Conservation (phyloP, 2,329 filamentous ascomycete species). For the Botrytis pseudocinerea region DNA sequence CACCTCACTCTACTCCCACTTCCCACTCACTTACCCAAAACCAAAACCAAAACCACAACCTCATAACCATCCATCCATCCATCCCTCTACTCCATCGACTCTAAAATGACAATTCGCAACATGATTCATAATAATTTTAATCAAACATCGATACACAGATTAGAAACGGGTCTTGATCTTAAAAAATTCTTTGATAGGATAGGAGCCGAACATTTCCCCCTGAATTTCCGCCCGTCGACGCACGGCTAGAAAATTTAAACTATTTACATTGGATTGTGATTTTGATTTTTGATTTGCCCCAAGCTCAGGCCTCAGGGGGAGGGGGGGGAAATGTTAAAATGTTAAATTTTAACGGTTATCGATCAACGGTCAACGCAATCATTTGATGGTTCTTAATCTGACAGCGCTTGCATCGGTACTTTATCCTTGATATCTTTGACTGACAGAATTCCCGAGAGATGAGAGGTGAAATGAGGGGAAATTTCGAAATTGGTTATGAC, state of each 20-base stretch:
- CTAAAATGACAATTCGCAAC: neutral
- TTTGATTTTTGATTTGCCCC: neutral
- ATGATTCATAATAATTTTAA: neutral
- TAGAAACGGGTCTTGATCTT: neutral
- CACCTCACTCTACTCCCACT: no score
- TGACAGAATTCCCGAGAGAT: neutral
- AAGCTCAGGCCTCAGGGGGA: neutral
- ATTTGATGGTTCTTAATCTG: neutral
- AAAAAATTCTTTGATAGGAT: neutral
- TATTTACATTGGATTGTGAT: neutral
- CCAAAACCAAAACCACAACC: neutral
- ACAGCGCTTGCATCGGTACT: neutral
- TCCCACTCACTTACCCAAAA: neutral
- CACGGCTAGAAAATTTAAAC: neutral
- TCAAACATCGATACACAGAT: neutral
- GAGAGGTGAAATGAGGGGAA: neutral
- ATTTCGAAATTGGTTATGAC: neutral
- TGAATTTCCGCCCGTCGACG: neutral
- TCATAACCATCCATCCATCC: neutral
- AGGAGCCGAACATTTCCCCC: conserved; percentile 1
- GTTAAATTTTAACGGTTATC: neutral
- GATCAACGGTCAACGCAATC: neutral
- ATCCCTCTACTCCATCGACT: no score
- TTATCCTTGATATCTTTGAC: neutral
- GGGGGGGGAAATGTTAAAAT: neutral